A percentile compares a stretch with the other conserved stretches of the same genome.
Evolutionary conservation across 768 basidiomycete genomes (phyloP).

Genomic region (Cystofilobasidium capitatum): DNA sequence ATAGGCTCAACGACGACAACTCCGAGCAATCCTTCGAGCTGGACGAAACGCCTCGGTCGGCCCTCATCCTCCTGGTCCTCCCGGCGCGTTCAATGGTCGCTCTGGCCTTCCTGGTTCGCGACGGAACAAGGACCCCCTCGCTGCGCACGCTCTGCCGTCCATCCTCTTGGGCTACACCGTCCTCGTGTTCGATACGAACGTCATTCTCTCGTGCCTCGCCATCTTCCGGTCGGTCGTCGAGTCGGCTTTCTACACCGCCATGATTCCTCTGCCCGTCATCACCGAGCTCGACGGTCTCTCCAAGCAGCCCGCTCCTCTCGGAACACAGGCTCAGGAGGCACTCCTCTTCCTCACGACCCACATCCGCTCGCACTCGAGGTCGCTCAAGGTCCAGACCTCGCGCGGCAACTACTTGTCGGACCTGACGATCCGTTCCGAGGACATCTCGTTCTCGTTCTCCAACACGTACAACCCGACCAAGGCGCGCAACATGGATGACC

Average conservation of each 20-base stretch:
- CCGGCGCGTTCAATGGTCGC: conserved; percentile 14
- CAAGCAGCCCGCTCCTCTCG: conserved; percentile 55
- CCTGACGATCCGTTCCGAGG: conserved; percentile 71
- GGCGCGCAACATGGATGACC: conserved; percentile 84
- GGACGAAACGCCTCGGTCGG: conserved; percentile 1
- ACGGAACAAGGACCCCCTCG: neutral
- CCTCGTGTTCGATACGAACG: conserved; percentile 90
- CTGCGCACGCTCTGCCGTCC: conserved; percentile 27
- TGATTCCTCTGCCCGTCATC: conserved; percentile 76
- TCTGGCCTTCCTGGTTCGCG: neutral
- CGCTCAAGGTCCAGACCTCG: conserved; percentile 88
- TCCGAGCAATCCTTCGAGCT: conserved; percentile 17
- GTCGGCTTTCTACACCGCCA: conserved; percentile 69
- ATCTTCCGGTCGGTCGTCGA: conserved; percentile 68
- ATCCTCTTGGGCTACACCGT: conserved; percentile 77
- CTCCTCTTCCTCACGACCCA: conserved; percentile 65
- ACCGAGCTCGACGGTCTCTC: conserved; percentile 92
- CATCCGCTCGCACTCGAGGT: conserved; percentile 60
- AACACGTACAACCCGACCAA: conserved; percentile 28
- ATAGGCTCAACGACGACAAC: conserved; percentile 22
- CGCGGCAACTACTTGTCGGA: conserved; percentile 86
- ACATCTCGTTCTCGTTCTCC: conserved; percentile 50
- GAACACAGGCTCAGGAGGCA: conserved; percentile 62
- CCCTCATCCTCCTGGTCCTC: neutral
- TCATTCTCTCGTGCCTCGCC: conserved; percentile 71